Conservation (phyloP, 768 basidiomycete genomes). For the Podaxis carcinomalis region DNA sequence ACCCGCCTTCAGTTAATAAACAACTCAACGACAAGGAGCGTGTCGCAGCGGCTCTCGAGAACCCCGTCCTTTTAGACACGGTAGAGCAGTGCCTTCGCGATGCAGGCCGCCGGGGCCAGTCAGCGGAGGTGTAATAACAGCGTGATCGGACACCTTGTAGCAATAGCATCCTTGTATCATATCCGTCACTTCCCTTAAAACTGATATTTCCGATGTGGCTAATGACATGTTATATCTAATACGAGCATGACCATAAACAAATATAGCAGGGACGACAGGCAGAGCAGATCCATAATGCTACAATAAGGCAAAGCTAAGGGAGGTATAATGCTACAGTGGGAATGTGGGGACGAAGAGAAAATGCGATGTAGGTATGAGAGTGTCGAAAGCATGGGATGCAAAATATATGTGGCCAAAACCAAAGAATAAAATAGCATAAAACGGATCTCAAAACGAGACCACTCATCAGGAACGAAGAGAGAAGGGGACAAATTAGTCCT, state of each 20-base stretch:
- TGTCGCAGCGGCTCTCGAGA: conserved; percentile 95
- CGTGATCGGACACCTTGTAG: neutral
- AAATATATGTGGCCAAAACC: conserved; percentile 9
- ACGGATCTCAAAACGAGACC: neutral
- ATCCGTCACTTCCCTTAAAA: neutral
- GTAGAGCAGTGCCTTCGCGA: conserved; percentile 64
- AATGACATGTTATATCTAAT: neutral
- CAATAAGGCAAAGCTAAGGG: neutral
- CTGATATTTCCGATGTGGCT: neutral
- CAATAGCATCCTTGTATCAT: neutral
- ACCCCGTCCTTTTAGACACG: conserved; percentile 77
- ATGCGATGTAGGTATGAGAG: conserved; percentile 10
- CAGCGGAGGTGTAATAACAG: neutral
- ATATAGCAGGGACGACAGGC: neutral
- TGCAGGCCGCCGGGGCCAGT: conserved; percentile 26
- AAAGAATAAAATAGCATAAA: conserved; percentile 14
- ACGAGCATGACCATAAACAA: neutral
- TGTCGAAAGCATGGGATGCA: conserved; percentile 11
- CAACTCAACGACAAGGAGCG: conserved; percentile 99
- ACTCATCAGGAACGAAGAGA: neutral
- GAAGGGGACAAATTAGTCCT: conserved; percentile 41
- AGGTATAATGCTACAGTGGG: conserved; percentile 8
- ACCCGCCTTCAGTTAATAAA: conserved; percentile 72
- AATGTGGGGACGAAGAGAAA: conserved; percentile 13
- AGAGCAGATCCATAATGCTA: conserved; percentile 7